These are phyloP conservation scores for Angomonas deanei DNA, from an alignment of 208 protist genomes.

Conservation along the genomic window DNA sequence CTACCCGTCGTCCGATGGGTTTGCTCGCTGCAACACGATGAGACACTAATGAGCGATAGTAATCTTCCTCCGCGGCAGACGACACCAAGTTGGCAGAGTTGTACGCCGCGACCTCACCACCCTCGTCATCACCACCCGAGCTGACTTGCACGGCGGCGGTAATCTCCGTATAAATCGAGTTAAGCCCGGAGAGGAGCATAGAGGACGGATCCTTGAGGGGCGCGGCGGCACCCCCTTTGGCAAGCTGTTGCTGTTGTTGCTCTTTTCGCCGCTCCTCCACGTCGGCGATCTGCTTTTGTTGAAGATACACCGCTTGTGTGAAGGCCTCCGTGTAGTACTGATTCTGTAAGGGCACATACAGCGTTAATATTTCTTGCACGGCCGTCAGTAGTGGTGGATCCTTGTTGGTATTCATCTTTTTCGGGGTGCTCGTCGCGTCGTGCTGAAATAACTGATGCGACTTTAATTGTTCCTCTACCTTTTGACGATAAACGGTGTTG, in stretches of 20 bases:
- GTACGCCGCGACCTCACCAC: neutral
- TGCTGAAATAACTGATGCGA: neutral
- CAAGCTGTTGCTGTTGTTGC: constrained; percentile 4
- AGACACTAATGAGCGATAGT: constrained; percentile 1
- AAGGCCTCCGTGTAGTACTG: constrained; percentile 73
- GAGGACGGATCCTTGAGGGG: neutral
- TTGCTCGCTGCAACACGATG: too few relatives aligned
- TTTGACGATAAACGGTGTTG: neutral
- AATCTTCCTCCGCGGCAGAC: neutral
- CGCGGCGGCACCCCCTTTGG: neutral
- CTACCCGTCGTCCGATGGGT: neutral
- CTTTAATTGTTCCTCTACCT: neutral
- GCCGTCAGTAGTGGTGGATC: constrained; percentile 35
- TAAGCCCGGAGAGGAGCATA: neutral
- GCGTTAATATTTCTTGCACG: constrained; percentile 68
- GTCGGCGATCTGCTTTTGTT: constrained; percentile 36
- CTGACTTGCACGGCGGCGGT: neutral
- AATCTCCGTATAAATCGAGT: neutral
- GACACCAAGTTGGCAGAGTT: neutral
- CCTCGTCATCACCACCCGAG: neutral
- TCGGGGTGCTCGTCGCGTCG: neutral
- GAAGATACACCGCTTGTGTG: constrained; percentile 63
- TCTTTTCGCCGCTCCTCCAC: constrained; percentile 10
- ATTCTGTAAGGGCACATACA: constrained; percentile 77
- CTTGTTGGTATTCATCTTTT: constrained; percentile 15